These are phyloP conservation scores for Penicillium sp. DNA, from an alignment of 2,329 filamentous ascomycete genomes.

Conservation along the genomic window DNA sequence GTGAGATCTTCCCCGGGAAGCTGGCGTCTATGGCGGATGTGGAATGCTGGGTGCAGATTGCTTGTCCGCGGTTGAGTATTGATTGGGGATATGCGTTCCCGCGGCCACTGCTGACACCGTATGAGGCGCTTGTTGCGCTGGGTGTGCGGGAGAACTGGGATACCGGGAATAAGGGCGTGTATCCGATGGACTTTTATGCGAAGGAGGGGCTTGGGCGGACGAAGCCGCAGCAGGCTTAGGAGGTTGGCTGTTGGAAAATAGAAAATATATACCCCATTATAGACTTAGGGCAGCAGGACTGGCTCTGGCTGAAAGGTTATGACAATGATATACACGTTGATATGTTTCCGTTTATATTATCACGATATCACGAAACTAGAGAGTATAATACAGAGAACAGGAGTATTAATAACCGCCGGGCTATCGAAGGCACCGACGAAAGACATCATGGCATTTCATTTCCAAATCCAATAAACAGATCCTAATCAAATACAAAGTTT, in stretches of 20 bases:
- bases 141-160: conserved; percentile 69
- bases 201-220: conserved; percentile 82
- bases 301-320: neutral
- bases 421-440: conserved; percentile 8
- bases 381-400: neutral
- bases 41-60: conserved; percentile 96
- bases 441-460: conserved; percentile 9
- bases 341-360: neutral
- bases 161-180: conserved; percentile 53
- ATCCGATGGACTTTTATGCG: conserved; percentile 98
- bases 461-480: conserved; percentile 1
- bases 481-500: conserved; percentile 18
- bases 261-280: conserved; percentile 11
- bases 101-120: conserved; percentile 77
- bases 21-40: conserved; percentile 87
- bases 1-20: conserved; percentile 94
- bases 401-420: conserved; percentile 5
- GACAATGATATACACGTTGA: conserved; percentile 2
- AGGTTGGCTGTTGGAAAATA: neutral
- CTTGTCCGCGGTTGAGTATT: conserved; percentile 91
- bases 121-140: conserved; percentile 87
- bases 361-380: too few relatives aligned
- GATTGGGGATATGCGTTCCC: conserved; percentile 98
- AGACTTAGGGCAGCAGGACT: conserved; percentile 13
- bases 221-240: conserved; percentile 37